phyloP scores from a whole-genome alignment of 495 filamentous ascomycete species.

The Aspergillus taichungensis region DNA sequence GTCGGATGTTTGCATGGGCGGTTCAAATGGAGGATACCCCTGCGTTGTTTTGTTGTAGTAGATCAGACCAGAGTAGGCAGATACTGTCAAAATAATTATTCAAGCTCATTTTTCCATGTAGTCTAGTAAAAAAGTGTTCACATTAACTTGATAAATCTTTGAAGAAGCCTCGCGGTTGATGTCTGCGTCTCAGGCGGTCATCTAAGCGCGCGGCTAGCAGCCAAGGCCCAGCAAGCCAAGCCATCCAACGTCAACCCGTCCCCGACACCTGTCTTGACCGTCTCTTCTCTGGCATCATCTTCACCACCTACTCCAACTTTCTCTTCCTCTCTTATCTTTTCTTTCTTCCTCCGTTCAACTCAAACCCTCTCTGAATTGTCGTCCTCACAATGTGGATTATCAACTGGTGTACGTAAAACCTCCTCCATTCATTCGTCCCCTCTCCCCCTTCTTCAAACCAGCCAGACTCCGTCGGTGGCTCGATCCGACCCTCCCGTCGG shows the following conservation, averaged over 20 bases:
- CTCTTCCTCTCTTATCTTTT: slow-evolving; percentile 2
- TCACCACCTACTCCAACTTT: slow-evolving; percentile 3
- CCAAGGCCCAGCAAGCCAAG: slow-evolving; percentile 5
- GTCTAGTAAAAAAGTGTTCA: no score
- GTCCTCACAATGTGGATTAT: slow-evolving; percentile 77
- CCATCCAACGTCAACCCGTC: slow-evolving; percentile 14
- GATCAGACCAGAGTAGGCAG: not conserved
- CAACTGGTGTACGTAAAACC: slow-evolving; percentile 75
- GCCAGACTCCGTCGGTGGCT: not conserved
- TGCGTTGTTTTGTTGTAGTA: not conserved
- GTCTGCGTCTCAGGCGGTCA: not conserved
- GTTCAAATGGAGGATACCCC: no score
- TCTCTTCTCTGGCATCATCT: slow-evolving; percentile 4
- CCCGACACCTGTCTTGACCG: slow-evolving; percentile 26
- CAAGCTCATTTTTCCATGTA: no score
- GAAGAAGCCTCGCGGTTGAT: not conserved
- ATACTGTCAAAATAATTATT: no score
- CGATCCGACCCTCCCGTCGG: no score
- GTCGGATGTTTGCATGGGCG: slow-evolving; percentile 4
- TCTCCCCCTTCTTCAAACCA: not conserved
- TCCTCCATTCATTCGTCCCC: slow-evolving; percentile 1
- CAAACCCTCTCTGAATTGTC: slow-evolving; percentile 5
- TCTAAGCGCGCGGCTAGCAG: slow-evolving; percentile 12
- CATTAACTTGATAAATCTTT: no score
- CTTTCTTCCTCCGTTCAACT: slow-evolving; percentile 1